Evolutionary conservation across 192 early-diverging fungal species (phyloP).

Genomic region (Dissophora globulifera): DNA sequence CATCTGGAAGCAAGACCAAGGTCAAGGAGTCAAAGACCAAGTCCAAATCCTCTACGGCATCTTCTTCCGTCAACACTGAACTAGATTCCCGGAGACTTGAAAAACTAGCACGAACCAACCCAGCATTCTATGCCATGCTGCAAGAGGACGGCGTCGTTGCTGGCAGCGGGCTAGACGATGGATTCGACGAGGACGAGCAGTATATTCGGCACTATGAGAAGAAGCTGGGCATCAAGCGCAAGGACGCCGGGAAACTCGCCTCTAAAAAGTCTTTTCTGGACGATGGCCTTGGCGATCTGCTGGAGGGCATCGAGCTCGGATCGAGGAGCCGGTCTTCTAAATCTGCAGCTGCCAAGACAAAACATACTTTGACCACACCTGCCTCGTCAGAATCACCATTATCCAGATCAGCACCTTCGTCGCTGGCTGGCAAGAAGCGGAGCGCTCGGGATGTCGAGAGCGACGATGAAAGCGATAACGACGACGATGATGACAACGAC

Average conservation of each 20-base stretch:
- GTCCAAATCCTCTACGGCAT: not conserved
- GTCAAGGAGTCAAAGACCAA: not conserved
- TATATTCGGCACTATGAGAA: constrained; percentile 64
- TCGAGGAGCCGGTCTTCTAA: constrained; percentile 15
- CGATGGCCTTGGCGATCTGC: constrained; percentile 62
- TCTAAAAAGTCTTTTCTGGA: constrained; percentile 60
- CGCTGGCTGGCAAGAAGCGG: constrained; percentile 16
- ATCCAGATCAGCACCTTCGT: not conserved
- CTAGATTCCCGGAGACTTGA: constrained; percentile 46
- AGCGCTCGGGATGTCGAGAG: constrained; percentile 41
- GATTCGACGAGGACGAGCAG: constrained; percentile 60
- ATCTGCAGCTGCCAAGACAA: constrained; percentile 2
- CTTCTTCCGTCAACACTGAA: constrained; percentile 4
- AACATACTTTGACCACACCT: not conserved
- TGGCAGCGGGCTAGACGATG: constrained; percentile 23
- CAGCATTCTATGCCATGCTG: constrained; percentile 58
- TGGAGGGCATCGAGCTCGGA: constrained; percentile 54
- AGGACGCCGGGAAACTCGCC: constrained; percentile 49
- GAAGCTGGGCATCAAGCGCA: constrained; percentile 60
- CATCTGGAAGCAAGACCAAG: constrained; percentile 11
- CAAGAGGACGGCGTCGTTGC: constrained; percentile 53
- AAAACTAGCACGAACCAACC: constrained; percentile 59
- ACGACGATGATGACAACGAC: constrained; percentile 23
- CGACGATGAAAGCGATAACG: constrained; percentile 24
- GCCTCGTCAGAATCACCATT: not conserved